Conservation (phyloP, 495 filamentous ascomycete species). For the Tuber magnatum region DNA sequence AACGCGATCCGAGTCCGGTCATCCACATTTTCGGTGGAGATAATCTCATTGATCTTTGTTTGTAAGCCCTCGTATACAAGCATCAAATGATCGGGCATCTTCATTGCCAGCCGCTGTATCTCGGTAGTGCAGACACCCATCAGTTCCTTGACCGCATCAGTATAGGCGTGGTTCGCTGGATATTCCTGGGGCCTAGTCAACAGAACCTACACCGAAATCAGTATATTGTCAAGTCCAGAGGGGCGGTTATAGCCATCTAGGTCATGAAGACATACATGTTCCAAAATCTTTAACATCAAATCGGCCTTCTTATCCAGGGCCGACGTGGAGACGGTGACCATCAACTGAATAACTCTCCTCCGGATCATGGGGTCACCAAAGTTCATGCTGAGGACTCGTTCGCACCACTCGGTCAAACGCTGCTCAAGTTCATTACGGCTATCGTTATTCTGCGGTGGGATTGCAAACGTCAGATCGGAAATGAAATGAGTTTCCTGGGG, state of each 20-base stretch:
- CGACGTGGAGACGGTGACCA: conserved; percentile 75
- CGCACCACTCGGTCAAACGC: conserved; percentile 74
- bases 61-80: conserved; percentile 83
- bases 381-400: conserved; percentile 60
- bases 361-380: conserved; percentile 85
- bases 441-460: conserved; percentile 48
- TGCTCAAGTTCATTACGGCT: conserved; percentile 56
- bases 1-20: conserved; percentile 51
- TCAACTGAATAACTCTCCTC: conserved; percentile 72
- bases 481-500: not conserved
- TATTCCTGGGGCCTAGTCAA: conserved; percentile 66
- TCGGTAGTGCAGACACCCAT: conserved; percentile 75
- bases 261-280: conserved; percentile 48
- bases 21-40: conserved; percentile 63
- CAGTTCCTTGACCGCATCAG: conserved; percentile 84
- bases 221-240: not conserved
- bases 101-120: conserved; percentile 77
- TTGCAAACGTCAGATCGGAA: conserved; percentile 28
- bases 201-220: conserved; percentile 51
- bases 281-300: conserved; percentile 79
- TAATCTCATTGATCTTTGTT: conserved; percentile 72
- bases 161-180: conserved; percentile 61
- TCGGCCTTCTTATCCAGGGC: conserved; percentile 68
- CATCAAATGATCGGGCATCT: conserved; percentile 81
- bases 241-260: not conserved